Conservation (phyloP, 495 filamentous ascomycete genomes). For the Lasiosphaeria hispida region DNA sequence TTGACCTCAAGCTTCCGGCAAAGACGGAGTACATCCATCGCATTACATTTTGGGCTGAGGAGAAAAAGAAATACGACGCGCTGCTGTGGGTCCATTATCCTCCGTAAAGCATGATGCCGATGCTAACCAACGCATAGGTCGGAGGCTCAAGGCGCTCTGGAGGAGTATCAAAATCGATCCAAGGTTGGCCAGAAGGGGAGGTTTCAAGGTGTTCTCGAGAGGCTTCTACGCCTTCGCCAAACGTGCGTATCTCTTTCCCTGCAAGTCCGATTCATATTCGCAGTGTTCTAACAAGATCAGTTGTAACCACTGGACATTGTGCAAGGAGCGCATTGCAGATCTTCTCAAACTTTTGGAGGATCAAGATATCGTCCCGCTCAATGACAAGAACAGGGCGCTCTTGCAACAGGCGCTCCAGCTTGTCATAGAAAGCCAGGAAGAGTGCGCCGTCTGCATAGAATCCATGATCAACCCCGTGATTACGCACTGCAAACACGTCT, state of each 20-base stretch:
- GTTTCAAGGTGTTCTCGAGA: conserved; percentile 65
- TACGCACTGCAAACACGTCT: conserved; percentile 84
- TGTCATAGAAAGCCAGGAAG: conserved; percentile 76
- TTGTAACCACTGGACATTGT: conserved; percentile 83
- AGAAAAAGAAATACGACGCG: conserved; percentile 76
- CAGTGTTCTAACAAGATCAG: conserved; percentile 17
- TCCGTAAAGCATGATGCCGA: neutral
- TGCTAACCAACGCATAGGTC: conserved; percentile 41
- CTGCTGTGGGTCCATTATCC: conserved; percentile 52
- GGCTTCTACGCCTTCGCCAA: conserved; percentile 81
- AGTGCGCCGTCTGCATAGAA: conserved; percentile 83
- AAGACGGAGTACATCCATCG: conserved; percentile 79
- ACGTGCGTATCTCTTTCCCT: conserved; percentile 33
- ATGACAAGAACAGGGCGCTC: conserved; percentile 66
- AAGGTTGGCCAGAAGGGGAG: conserved; percentile 44
- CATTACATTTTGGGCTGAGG: conserved; percentile 71
- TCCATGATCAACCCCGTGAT: conserved; percentile 72
- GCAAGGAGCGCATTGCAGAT: conserved; percentile 67
- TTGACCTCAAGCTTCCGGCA: conserved; percentile 76
- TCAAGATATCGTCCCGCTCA: conserved; percentile 66
- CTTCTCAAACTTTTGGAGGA: conserved; percentile 66
- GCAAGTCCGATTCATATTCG: neutral
- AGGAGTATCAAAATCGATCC: conserved; percentile 52
- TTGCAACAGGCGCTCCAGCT: conserved; percentile 77
- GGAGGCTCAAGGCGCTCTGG: conserved; percentile 72